These are phyloP conservation scores for Blastobotrys apis DNA, from an alignment of 1,139 yeast species.

Conservation along the genomic window DNA sequence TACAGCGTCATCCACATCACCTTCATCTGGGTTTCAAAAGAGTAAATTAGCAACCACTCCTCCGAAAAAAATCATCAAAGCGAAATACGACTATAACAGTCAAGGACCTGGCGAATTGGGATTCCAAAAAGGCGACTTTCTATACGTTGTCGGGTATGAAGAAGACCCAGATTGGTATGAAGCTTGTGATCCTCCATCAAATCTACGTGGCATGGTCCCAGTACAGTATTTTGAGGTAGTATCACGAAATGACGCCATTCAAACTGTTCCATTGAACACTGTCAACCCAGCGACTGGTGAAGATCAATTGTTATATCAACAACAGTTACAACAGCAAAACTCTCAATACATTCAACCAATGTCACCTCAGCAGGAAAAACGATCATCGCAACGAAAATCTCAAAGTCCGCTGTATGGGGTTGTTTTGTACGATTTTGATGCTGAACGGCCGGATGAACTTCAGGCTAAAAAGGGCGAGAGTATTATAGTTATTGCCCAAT, in stretches of 20 bases:
- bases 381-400: not conserved
- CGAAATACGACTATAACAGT: slow-evolving; percentile 71
- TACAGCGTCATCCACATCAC: not conserved
- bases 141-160: slow-evolving; percentile 68
- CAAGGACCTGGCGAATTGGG: slow-evolving; percentile 79
- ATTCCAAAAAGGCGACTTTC: slow-evolving; percentile 80
- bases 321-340: slow-evolving; percentile 10
- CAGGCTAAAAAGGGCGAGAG: slow-evolving; percentile 83
- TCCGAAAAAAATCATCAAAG: slow-evolving; percentile 82
- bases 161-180: slow-evolving; percentile 74
- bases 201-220: slow-evolving; percentile 82
- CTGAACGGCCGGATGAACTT: slow-evolving; percentile 86
- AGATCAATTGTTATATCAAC: slow-evolving; percentile 10
- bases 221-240: slow-evolving; percentile 76
- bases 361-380: not conserved
- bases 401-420: slow-evolving; percentile 52
- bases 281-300: slow-evolving; percentile 11
- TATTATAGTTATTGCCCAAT: slow-evolving; percentile 90
- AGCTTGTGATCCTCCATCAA: slow-evolving; percentile 81
- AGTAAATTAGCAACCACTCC: slow-evolving; percentile 32
- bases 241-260: slow-evolving; percentile 48
- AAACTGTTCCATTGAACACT: slow-evolving; percentile 29
- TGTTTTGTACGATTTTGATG: slow-evolving; percentile 76
- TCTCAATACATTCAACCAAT: slow-evolving; percentile 1
- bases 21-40: slow-evolving; percentile 2